Evolutionary conservation across 2,329 filamentous ascomycete genomes (phyloP).

Genomic region (Aaosphaeria arxii): DNA sequence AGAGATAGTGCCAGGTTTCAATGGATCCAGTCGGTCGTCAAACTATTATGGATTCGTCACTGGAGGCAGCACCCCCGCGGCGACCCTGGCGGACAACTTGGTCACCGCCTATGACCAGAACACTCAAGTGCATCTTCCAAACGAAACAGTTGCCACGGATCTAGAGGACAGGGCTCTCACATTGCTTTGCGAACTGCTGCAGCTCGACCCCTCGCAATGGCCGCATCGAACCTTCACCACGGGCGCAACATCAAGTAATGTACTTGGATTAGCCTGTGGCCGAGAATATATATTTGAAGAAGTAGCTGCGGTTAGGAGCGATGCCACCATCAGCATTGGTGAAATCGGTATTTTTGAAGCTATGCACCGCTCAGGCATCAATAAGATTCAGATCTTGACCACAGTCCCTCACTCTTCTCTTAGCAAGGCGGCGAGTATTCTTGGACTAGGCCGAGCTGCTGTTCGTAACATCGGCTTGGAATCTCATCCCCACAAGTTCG

Average conservation of each 20-base stretch:
- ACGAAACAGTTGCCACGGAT: slow-evolving; percentile 70
- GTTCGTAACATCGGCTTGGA: slow-evolving; percentile 60
- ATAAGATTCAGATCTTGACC: slow-evolving; percentile 72
- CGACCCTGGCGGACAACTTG: slow-evolving; percentile 79
- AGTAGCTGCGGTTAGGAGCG: slow-evolving; percentile 39
- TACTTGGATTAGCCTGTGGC: slow-evolving; percentile 65
- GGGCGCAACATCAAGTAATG: slow-evolving; percentile 64
- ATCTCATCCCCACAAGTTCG: slow-evolving; percentile 65
- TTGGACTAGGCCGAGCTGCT: slow-evolving; percentile 71
- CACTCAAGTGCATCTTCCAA: slow-evolving; percentile 75
- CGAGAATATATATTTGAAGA: slow-evolving; percentile 62
- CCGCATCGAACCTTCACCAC: slow-evolving; percentile 79
- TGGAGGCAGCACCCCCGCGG: slow-evolving; percentile 75
- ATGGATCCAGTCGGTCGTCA: slow-evolving; percentile 54
- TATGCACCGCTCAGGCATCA: slow-evolving; percentile 61
- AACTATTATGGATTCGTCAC: slow-evolving; percentile 82
- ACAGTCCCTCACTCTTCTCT: slow-evolving; percentile 82
- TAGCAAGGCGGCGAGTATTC: slow-evolving; percentile 75
- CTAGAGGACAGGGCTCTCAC: slow-evolving; percentile 71
- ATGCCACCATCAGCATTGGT: slow-evolving; percentile 50
- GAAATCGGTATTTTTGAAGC: slow-evolving; percentile 68
- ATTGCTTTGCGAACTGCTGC: slow-evolving; percentile 67
- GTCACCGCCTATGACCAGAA: slow-evolving; percentile 81
- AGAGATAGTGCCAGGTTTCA: slow-evolving; percentile 58
- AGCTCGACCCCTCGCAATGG: slow-evolving; percentile 57